Evolutionary conservation across 768 basidiomycete genomes (phyloP).

Genomic region (Suillus decipiens): DNA sequence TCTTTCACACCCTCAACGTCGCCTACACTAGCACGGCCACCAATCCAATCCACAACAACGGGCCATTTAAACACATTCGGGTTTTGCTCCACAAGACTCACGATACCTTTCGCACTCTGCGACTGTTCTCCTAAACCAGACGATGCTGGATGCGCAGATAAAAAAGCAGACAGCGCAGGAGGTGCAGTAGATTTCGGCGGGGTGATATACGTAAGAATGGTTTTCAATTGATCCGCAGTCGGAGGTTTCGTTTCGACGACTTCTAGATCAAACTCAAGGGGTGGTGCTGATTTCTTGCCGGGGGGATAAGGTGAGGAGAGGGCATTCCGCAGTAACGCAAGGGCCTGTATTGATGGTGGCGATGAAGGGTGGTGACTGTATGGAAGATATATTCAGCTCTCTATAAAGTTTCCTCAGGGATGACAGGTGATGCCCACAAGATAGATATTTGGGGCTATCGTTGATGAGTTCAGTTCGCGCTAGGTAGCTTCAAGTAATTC

Average conservation of each 20-base stretch:
- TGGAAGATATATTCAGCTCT: neutral
- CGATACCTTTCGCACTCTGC: slow-evolving; percentile 47
- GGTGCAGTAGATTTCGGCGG: slow-evolving; percentile 34
- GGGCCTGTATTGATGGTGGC: slow-evolving; percentile 62
- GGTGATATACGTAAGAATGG: slow-evolving; percentile 61
- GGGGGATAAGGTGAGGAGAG: slow-evolving; percentile 65
- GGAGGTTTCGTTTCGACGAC: slow-evolving; percentile 67
- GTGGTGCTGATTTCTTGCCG: slow-evolving; percentile 41
- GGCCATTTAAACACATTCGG: slow-evolving; percentile 75
- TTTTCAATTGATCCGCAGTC: slow-evolving; percentile 65
- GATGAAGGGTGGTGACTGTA: slow-evolving; percentile 66
- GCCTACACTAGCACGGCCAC: slow-evolving; percentile 64
- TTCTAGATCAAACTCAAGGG: slow-evolving; percentile 71
- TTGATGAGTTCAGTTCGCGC: slow-evolving; percentile 1
- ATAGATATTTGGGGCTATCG: slow-evolving; percentile 61
- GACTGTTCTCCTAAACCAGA: slow-evolving; percentile 39
- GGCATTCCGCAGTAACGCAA: slow-evolving; percentile 59
- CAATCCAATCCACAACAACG: slow-evolving; percentile 76
- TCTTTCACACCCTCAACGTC: slow-evolving; percentile 67
- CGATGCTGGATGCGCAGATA: slow-evolving; percentile 63
- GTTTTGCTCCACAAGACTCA: slow-evolving; percentile 52
- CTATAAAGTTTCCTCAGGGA: slow-evolving; percentile 2
- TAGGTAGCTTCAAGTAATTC: neutral
- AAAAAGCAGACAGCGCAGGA: slow-evolving; percentile 39
- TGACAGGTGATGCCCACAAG: slow-evolving; percentile 41